Evolutionary conservation across 2,329 filamentous ascomycete genomes (phyloP).

Genomic region (Fusarium zealandicum): DNA sequence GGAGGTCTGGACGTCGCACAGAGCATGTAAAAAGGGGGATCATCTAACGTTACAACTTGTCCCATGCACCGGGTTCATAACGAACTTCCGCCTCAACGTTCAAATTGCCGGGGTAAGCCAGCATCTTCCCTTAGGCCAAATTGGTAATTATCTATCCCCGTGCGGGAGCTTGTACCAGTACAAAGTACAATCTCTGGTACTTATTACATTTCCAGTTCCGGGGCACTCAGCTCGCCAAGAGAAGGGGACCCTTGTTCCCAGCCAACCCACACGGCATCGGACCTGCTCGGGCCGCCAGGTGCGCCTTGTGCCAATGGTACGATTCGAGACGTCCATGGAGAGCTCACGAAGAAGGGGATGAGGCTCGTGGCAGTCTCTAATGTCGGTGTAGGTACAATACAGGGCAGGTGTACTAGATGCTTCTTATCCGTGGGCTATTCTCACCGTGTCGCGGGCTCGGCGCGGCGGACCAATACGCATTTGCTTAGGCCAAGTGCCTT

Average conservation of each 20-base stretch:
- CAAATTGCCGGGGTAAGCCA: conserved; percentile 27
- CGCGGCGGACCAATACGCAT: conserved; percentile 16
- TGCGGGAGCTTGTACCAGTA: conserved; percentile 11
- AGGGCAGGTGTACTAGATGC: conserved; percentile 8
- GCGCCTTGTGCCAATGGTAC: conserved; percentile 29
- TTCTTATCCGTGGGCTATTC: neutral
- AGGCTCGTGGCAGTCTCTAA: conserved; percentile 16
- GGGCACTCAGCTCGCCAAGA: conserved; percentile 10
- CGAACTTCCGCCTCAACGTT: conserved; percentile 11
- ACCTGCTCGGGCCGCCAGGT: conserved; percentile 12
- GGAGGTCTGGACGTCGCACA: conserved; percentile 4
- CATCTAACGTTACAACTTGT: conserved; percentile 13
- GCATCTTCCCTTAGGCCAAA: neutral
- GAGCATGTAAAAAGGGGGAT: conserved; percentile 12
- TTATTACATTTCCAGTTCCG: conserved; percentile 27
- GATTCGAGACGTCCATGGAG: conserved; percentile 24
- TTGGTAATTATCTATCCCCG: conserved; percentile 4
- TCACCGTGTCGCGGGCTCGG: conserved; percentile 10
- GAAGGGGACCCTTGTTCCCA: conserved; percentile 25
- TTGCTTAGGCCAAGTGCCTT: neutral
- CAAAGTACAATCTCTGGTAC: neutral
- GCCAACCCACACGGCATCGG: conserved; percentile 24
- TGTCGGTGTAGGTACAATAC: conserved; percentile 21
- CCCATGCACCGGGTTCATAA: conserved; percentile 13
- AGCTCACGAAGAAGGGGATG: conserved; percentile 12